These are phyloP conservation scores for Boletus speciosus DNA, from an alignment of 768 basidiomycete genomes.

Conservation along the genomic window DNA sequence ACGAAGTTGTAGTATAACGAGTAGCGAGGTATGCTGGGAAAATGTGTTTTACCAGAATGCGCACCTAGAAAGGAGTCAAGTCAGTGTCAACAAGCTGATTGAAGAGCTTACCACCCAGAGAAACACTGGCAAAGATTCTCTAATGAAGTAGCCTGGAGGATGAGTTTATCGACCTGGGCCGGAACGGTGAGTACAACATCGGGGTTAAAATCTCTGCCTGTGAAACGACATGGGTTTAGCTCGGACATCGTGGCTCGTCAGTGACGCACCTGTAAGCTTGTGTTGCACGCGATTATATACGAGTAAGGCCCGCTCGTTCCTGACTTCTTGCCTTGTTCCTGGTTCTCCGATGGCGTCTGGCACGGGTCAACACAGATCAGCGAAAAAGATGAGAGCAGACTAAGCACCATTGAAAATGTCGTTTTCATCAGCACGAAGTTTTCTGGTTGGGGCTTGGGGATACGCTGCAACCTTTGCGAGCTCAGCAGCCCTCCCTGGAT, in stretches of 20 bases:
- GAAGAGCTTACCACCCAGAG: constrained; percentile 70
- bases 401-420: constrained; percentile 84
- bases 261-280: constrained; percentile 78
- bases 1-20: constrained; percentile 21
- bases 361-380: constrained; percentile 2
- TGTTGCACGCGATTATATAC: constrained; percentile 95
- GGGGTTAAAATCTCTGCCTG: constrained; percentile 93
- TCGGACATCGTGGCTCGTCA: background rate
- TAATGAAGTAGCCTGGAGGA: constrained; percentile 86
- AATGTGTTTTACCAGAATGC: constrained; percentile 64
- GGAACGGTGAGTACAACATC: constrained; percentile 68
- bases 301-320: constrained; percentile 84
- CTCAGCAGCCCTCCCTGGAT: constrained; percentile 57
- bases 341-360: constrained; percentile 46
- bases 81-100: background rate
- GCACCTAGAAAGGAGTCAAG: constrained; percentile 42
- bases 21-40: constrained; percentile 11
- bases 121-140: constrained; percentile 98
- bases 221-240: background rate
- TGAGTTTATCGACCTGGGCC: constrained; percentile 88
- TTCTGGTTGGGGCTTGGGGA: constrained; percentile 76
- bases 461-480: constrained; percentile 65
- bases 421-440: constrained; percentile 87
- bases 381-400: background rate
- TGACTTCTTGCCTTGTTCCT: constrained; percentile 73